Conservation (phyloP, 345 rosid species). For the Rhizophora apiculata region DNA sequence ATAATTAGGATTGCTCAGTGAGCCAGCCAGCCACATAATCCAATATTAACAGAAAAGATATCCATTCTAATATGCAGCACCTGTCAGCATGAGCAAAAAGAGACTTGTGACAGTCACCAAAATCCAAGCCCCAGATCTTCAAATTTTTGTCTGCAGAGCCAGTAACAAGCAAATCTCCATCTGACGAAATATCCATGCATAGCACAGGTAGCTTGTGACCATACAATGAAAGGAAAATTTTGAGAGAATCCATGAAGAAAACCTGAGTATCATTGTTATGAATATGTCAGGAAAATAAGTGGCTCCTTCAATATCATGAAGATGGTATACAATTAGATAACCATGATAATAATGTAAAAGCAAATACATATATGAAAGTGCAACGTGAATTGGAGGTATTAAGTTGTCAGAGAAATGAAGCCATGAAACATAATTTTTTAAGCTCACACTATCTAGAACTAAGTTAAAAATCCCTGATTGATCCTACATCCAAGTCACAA, state of each 20-base stretch:
- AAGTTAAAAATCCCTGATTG: too few relatives aligned
- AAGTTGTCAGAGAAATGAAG: too few relatives aligned
- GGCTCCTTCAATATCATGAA: background rate
- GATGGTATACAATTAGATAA: background rate
- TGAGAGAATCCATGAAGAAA: slow-evolving; percentile 86
- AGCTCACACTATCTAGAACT: too few relatives aligned
- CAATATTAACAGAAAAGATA: slow-evolving; percentile 3
- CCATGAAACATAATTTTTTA: too few relatives aligned
- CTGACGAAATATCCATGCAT: slow-evolving; percentile 92
- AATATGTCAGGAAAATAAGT: slow-evolving; percentile 9
- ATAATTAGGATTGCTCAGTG: slow-evolving; percentile 24
- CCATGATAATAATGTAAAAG: too few relatives aligned
- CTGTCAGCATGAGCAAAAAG: slow-evolving; percentile 93
- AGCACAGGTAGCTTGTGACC: slow-evolving; percentile 95
- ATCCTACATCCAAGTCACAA: too few relatives aligned
- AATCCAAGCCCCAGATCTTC: slow-evolving; percentile 97
- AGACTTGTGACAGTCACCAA: slow-evolving; percentile 96
- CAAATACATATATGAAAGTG: too few relatives aligned
- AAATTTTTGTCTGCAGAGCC: slow-evolving; percentile 96
- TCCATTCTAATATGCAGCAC: slow-evolving; percentile 31
- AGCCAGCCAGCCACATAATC: background rate
- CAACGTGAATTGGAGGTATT: too few relatives aligned
- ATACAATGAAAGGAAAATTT: slow-evolving; percentile 75
- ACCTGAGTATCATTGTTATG: slow-evolving; percentile 47
- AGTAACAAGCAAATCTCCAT: slow-evolving; percentile 89